Evolutionary conservation across 164 flowering plant species (phyloP).

Genomic region (Warburgia ugandensis): DNA sequence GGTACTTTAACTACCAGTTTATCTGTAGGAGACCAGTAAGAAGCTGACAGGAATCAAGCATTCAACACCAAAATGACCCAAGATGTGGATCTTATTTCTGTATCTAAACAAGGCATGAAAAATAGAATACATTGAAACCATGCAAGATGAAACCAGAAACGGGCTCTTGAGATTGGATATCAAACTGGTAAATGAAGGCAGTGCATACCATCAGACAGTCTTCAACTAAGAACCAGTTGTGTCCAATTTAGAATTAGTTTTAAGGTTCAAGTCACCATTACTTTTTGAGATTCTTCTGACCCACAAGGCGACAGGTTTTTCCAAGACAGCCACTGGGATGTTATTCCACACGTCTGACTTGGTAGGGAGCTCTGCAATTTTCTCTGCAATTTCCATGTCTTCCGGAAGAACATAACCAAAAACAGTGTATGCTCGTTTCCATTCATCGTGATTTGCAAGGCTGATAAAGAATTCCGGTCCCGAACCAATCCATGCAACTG

Average conservation of each 20-base stretch:
- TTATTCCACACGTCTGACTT: slow-evolving; percentile 61
- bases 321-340: slow-evolving; percentile 58
- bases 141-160: background rate
- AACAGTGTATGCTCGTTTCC: slow-evolving; percentile 69
- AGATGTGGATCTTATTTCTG: slow-evolving; percentile 7
- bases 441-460: slow-evolving; percentile 76
- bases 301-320: slow-evolving; percentile 48
- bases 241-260: slow-evolving; percentile 2
- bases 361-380: slow-evolving; percentile 58
- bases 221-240: slow-evolving; percentile 7
- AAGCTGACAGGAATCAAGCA: too few species aligned
- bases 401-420: slow-evolving; percentile 82
- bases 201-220: too few species aligned
- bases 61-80: too few species aligned
- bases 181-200: too few species aligned
- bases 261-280: slow-evolving; percentile 16
- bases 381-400: slow-evolving; percentile 78
- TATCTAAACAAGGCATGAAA: slow-evolving; percentile 3
- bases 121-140: slow-evolving; percentile 6
- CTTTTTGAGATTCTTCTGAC: slow-evolving; percentile 35
- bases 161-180: background rate
- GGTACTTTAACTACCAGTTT: too few species aligned
- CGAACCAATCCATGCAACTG: slow-evolving; percentile 89
- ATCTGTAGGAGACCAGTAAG: too few species aligned
- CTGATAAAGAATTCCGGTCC: slow-evolving; percentile 97